A percentile compares a stretch with the other conserved stretches of the same genome.
Conservation (phyloP, 164 flowering plant genomes). For the Magnolia sinica region DNA sequence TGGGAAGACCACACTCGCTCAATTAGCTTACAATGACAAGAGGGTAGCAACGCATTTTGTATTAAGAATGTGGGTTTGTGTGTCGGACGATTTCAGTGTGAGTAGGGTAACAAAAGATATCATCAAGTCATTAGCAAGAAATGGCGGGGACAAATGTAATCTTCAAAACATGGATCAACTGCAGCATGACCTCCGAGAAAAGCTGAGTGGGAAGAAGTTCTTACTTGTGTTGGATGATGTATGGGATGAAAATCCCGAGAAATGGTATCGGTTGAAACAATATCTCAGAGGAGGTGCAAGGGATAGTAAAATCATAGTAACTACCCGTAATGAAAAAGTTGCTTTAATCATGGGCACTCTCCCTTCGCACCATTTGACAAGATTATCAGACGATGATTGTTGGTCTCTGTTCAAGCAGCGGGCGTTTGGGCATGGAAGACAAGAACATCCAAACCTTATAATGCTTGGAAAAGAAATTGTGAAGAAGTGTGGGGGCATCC, state of each 20-base stretch:
- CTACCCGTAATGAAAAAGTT: constrained; percentile 7
- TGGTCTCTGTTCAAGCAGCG: background rate
- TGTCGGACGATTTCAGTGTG: constrained; percentile 8
- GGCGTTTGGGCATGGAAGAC: background rate
- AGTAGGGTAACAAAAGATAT: background rate
- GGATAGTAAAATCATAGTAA: constrained; percentile 16
- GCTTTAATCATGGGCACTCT: background rate
- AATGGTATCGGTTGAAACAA: constrained; percentile 5
- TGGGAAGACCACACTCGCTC: constrained; percentile 10
- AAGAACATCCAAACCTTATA: constrained; percentile 2
- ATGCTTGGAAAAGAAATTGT: constrained; percentile 12
- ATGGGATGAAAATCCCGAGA: constrained; percentile 5
- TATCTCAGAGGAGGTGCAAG: background rate
- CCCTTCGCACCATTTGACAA: background rate
- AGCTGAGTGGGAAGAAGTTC: constrained; percentile 5
- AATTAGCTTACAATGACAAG: constrained; percentile 2
- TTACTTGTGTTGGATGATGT: constrained; percentile 20
- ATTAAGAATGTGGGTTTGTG: constrained; percentile 9
- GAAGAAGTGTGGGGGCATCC: constrained; percentile 14
- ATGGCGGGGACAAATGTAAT: too few relatives aligned
- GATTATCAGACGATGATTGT: background rate
- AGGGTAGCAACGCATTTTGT: background rate
- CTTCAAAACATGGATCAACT: background rate
- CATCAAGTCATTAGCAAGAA: too few relatives aligned
- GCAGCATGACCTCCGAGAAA: constrained; percentile 1